Percentiles rank a stretch among this genome's conserved stretches.
Conservation (phyloP, 257 asterid species). For the Anisodus tanguticus region DNA sequence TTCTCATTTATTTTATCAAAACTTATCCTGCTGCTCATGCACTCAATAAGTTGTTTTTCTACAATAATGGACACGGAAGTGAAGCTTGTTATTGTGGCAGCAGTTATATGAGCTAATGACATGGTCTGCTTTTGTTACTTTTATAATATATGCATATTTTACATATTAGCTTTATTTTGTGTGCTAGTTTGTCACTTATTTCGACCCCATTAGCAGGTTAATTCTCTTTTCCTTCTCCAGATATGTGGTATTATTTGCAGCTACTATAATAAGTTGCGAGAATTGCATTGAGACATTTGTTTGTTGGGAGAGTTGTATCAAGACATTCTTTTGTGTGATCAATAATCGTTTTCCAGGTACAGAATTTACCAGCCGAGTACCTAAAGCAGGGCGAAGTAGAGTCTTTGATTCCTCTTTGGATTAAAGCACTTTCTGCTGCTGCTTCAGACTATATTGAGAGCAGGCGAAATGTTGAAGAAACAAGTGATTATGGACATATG, state of each 20-base stretch:
- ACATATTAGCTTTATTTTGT: background rate
- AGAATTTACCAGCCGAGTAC: constrained; percentile 73
- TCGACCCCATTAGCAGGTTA: background rate
- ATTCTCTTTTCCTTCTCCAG: constrained; percentile 18
- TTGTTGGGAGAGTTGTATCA: constrained; percentile 11
- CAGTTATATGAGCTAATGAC: constrained; percentile 8
- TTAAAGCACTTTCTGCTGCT: constrained; percentile 71
- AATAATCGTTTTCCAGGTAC: constrained; percentile 53
- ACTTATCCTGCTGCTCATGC: constrained; percentile 11
- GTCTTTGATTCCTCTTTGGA: constrained; percentile 71
- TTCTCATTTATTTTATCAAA: constrained; percentile 27
- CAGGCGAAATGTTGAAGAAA: constrained; percentile 48
- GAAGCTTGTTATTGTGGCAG: background rate
- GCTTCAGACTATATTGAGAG: constrained; percentile 75
- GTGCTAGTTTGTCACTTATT: constrained; percentile 22
- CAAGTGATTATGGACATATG: constrained; percentile 54
- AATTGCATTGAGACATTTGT: constrained; percentile 1
- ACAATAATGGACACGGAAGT: background rate
- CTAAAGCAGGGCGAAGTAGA: constrained; percentile 77
- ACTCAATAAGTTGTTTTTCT: background rate
- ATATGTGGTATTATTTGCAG: background rate
- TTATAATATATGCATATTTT: background rate
- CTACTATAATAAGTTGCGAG: background rate
- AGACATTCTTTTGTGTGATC: constrained; percentile 19
- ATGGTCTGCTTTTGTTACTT: background rate